Evolutionary conservation across 1,284 basidiomycete species (phyloP), one percentile per base, ranked within the genome.

Genomic region (Rhodotorula glutinis): DNA sequence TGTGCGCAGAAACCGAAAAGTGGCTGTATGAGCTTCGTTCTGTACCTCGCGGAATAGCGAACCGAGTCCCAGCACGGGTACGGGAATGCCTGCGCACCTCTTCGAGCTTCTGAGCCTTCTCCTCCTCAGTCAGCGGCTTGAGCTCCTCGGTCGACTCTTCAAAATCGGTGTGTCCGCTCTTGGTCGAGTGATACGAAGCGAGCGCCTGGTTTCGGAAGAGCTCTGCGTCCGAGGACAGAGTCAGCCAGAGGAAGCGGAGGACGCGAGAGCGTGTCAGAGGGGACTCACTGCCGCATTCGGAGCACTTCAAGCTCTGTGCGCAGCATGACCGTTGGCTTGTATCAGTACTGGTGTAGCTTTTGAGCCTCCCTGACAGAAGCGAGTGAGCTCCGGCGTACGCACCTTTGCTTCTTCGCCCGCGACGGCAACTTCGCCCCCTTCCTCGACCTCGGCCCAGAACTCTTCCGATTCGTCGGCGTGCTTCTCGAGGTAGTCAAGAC

Each of bases 61-160:
- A n/a, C n/a, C n/a, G n/a, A n/a, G n/a, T n/a, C n/a, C n/a, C n/a
- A n/a, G n/a, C n/a, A n/a, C n/a, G n/a, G 41, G 41, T 43, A 10
- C 41, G 41, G 11, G 41, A 43, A 43, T 9, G 41, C 17, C 41
- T 19, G 29, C 46, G 40, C 33, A 80, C 71, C 71, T 97, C 92
- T 1, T 82, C 85, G 0, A 98, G 83, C 76, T 87, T 90, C 70
- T 87, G 82, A 71, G 87, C 85, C 83, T 89, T 96, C 79, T 98
- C 92, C 76, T 97, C 92, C 78, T 97, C 92, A 0, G 94, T 98
- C 60, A 98, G 80, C 0, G 95, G 94, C 77, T 89, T 91, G 78
- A 94, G 86, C 88, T 96, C 94, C 77, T 98, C 93, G 0, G 88
- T 90, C 8, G 90, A 93, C 78, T 98, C 71, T 44, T 75, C 74